Percentiles rank a stretch among this genome's conserved stretches.
phyloP scores from a whole-genome alignment of 2,329 filamentous ascomycete genomes.

The Fusarium sp. region DNA sequence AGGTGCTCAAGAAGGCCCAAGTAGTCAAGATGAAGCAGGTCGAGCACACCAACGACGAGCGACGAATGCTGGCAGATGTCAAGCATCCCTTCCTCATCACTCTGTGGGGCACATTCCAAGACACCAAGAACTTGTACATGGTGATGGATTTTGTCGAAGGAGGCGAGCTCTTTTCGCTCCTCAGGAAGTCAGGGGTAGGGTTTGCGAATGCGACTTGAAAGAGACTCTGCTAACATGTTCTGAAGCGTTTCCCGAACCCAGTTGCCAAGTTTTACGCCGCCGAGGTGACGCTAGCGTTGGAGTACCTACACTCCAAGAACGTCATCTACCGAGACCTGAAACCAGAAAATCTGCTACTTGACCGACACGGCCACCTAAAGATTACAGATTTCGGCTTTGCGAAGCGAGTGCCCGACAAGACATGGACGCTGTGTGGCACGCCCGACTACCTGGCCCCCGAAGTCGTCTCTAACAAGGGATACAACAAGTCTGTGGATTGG shows the following conservation, averaged over 20 bases:
- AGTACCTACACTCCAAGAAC: slow-evolving; percentile 93
- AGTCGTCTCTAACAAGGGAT: slow-evolving; percentile 98
- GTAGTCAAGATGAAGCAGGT: slow-evolving; percentile 99
- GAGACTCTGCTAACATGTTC: slow-evolving; percentile 5
- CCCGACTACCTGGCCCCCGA: slow-evolving; percentile 98
- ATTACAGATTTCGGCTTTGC: slow-evolving; percentile 99
- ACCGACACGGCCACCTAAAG: slow-evolving; percentile 93
- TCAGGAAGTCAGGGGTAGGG: slow-evolving; percentile 90
- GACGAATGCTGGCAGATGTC: slow-evolving; percentile 94
- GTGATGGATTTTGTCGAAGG: slow-evolving; percentile 99
- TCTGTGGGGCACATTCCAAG: slow-evolving; percentile 98
- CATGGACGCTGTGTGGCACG: slow-evolving; percentile 97
- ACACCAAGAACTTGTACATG: slow-evolving; percentile 97
- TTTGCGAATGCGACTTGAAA: not conserved
- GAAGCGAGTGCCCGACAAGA: slow-evolving; percentile 98
- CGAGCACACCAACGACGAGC: slow-evolving; percentile 98
- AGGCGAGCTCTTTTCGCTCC: slow-evolving; percentile 93
- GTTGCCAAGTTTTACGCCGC: slow-evolving; percentile 99
- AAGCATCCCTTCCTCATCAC: slow-evolving; percentile 99
- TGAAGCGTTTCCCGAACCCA: slow-evolving; percentile 94
- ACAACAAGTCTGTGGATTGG: slow-evolving; percentile 99
- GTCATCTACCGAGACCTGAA: slow-evolving; percentile 99
- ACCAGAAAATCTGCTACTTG: slow-evolving; percentile 90
- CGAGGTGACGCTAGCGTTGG: slow-evolving; percentile 93
- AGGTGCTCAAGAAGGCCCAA: slow-evolving; percentile 97